Percentiles rank a stretch among this genome's conserved stretches.
These are phyloP conservation scores for Vaccinium vitisidaea DNA, from an alignment of 148 eudicot species.

Conservation along the genomic window DNA sequence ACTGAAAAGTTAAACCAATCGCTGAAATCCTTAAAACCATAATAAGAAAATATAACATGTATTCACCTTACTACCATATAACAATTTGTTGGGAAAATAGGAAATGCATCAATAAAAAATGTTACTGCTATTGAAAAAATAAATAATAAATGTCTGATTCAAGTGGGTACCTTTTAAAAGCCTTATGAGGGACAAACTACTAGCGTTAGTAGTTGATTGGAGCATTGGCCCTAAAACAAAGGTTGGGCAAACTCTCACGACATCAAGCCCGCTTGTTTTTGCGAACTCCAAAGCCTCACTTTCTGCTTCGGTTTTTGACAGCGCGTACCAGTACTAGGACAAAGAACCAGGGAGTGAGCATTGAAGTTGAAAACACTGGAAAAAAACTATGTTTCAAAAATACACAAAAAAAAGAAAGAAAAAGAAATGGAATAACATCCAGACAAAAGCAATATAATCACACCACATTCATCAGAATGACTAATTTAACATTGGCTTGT, in stretches of 20 bases:
- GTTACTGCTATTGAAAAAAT: not conserved
- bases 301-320: slow-evolving; percentile 78
- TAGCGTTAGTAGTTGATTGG: slow-evolving; percentile 57
- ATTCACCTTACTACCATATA: not conserved
- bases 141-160: not conserved
- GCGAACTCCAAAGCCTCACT: slow-evolving; percentile 65
- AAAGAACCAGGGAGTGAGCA: slow-evolving; percentile 8
- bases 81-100: not conserved
- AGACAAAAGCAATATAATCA: not conserved
- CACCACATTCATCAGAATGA: not conserved
- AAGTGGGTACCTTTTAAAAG: slow-evolving; percentile 62
- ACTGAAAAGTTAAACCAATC: not conserved
- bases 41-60: not conserved
- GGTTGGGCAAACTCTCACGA: slow-evolving; percentile 71
- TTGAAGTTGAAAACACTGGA: not conserved
- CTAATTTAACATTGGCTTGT: not conserved
- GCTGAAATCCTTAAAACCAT: not conserved
- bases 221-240: slow-evolving; percentile 70
- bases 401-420: not conserved
- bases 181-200: slow-evolving; percentile 63
- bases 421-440: not conserved
- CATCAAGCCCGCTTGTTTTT: slow-evolving; percentile 52
- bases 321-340: slow-evolving; percentile 76
- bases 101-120: not conserved
- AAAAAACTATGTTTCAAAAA: not conserved